Percentiles rank a stretch among this genome's conserved stretches.
Evolutionary conservation across 129 eudicot genomes (phyloP).

Genomic region (Deinandra increscens): DNA sequence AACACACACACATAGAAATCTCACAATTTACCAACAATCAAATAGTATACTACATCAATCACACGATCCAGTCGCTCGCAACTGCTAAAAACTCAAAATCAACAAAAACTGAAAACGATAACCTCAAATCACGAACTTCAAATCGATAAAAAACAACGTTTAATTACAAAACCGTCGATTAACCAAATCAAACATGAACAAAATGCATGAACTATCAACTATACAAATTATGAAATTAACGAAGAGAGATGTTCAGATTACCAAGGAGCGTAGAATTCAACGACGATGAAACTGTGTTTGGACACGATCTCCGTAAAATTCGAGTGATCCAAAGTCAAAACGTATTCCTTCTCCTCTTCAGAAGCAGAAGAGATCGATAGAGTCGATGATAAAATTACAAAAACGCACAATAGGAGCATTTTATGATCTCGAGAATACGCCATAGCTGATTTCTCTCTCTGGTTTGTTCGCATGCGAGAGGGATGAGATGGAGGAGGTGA

Average conservation of each 20-base stretch:
- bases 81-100: neutral
- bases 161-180: neutral
- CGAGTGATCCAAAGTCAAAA: constrained; percentile 57
- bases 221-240: constrained; percentile 1
- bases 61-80: constrained; percentile 8
- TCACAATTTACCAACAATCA: neutral
- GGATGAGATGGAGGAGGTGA: constrained; percentile 26
- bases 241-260: constrained; percentile 13
- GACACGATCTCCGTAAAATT: constrained; percentile 47
- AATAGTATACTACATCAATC: neutral
- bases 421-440: constrained; percentile 30
- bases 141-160: neutral
- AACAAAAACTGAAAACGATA: neutral
- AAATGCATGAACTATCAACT: neutral
- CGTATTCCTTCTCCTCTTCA: constrained; percentile 45
- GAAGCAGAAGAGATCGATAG: constrained; percentile 28
- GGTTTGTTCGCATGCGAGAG: constrained; percentile 17
- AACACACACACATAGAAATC: neutral
- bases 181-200: constrained; percentile 3
- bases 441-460: constrained; percentile 21
- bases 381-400: constrained; percentile 19
- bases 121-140: neutral
- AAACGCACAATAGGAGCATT: constrained; percentile 13
- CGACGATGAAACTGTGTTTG: constrained; percentile 60
- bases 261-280: constrained; percentile 86